Percentiles rank a stretch among this genome's conserved stretches.
Conservation (phyloP, 768 basidiomycete species). For the Leccinum variicolor region DNA sequence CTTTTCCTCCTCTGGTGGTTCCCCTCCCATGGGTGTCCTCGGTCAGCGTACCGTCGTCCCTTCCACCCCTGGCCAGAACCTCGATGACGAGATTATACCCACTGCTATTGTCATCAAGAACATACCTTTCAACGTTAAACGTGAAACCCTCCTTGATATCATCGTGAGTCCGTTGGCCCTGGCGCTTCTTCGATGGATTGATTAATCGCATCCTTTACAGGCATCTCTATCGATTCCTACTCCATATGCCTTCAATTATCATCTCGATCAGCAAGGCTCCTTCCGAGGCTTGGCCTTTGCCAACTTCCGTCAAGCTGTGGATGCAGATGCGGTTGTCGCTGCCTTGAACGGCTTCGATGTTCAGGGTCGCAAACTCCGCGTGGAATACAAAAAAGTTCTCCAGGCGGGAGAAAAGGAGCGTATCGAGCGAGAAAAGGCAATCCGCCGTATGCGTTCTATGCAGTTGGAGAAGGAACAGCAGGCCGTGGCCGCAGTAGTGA, state of each 20-base stretch:
- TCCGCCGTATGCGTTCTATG: constrained; percentile 97
- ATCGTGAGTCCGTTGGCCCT: constrained; percentile 65
- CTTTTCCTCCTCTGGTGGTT: constrained; percentile 84
- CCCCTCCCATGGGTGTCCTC: constrained; percentile 56
- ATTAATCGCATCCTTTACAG: constrained; percentile 37
- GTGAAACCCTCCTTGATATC: constrained; percentile 93
- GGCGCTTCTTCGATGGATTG: constrained; percentile 2
- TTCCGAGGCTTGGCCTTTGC: constrained; percentile 98
- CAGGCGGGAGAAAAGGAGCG: constrained; percentile 99
- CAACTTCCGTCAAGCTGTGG: constrained; percentile 88
- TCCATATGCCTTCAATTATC: constrained; percentile 99
- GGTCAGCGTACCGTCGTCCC: constrained; percentile 45
- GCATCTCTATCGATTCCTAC: constrained; percentile 91
- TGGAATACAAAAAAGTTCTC: constrained; percentile 99
- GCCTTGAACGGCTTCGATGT: constrained; percentile 96
- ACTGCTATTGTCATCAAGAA: constrained; percentile 99
- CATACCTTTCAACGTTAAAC: constrained; percentile 98
- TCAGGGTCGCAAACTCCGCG: constrained; percentile 93
- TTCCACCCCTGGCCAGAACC: constrained; percentile 47
- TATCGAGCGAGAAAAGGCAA: constrained; percentile 97
- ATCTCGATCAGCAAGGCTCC: constrained; percentile 92
- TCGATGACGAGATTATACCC: constrained; percentile 93
- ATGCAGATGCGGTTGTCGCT: constrained; percentile 93
- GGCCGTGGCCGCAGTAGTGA: constrained; percentile 19
- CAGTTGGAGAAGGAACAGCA: constrained; percentile 84